phyloP scores from a whole-genome alignment of 768 basidiomycete genomes.

The Suillus spraguei region DNA sequence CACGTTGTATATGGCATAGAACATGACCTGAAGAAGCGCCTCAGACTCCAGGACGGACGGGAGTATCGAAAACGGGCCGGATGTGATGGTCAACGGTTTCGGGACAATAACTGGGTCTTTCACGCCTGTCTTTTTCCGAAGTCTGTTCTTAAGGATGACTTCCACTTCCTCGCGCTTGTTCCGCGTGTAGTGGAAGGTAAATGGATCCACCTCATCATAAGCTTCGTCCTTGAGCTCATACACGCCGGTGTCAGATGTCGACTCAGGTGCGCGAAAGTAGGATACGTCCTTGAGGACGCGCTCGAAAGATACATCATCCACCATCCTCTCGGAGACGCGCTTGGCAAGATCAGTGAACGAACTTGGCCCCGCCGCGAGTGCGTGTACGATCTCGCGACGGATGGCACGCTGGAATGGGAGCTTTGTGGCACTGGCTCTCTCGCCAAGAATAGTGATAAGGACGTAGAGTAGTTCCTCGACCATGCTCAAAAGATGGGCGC shows the following conservation, averaged over 20 bases:
- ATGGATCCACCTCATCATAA: constrained; percentile 90
- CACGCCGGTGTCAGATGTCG: constrained; percentile 74
- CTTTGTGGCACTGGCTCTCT: constrained; percentile 72
- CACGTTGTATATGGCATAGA: constrained; percentile 79
- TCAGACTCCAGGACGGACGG: constrained; percentile 67
- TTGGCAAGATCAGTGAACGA: constrained; percentile 91
- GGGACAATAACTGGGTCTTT: constrained; percentile 78
- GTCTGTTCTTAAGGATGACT: constrained; percentile 62
- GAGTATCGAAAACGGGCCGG: constrained; percentile 71
- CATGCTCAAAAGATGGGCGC: constrained; percentile 75
- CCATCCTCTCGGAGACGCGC: constrained; percentile 85
- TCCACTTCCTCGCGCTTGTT: constrained; percentile 95
- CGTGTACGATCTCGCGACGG: constrained; percentile 86
- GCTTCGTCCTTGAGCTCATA: constrained; percentile 86
- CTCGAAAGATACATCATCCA: constrained; percentile 84
- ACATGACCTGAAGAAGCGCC: constrained; percentile 78
- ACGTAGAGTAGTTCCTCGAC: constrained; percentile 91
- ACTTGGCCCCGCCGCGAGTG: constrained; percentile 84
- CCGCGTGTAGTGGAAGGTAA: constrained; percentile 93
- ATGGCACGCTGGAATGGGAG: constrained; percentile 67
- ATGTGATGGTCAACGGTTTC: constrained; percentile 60
- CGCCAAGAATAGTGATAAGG: constrained; percentile 83
- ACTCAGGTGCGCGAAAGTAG: constrained; percentile 80
- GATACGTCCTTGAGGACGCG: constrained; percentile 78
- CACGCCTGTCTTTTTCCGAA: constrained; percentile 64